Conservation (phyloP, 2,329 filamentous ascomycete species). For the Colletotrichum limetticola region DNA sequence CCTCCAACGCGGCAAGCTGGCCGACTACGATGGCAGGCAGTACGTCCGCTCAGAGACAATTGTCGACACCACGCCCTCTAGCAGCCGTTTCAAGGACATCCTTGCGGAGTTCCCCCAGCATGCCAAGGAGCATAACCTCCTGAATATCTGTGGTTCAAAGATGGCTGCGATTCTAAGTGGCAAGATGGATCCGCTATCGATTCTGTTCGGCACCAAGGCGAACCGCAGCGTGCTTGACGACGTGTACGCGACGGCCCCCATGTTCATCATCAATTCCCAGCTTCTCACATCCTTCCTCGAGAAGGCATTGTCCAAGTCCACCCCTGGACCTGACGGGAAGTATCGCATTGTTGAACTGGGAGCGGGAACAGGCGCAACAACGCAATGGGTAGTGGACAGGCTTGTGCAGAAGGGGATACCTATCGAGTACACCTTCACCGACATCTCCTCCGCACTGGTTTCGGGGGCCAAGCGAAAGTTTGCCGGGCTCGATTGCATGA, state of each 20-base stretch:
- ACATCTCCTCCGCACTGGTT: background rate
- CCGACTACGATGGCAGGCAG: background rate
- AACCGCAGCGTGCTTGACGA: background rate
- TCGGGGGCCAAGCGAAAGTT: background rate
- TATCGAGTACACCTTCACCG: background rate
- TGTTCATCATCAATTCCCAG: background rate
- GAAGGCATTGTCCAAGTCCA: background rate
- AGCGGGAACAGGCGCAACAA: constrained; percentile 1
- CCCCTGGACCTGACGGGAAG: no score
- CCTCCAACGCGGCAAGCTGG: background rate
- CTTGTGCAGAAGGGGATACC: background rate
- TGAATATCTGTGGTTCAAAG: background rate
- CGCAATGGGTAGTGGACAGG: constrained; percentile 4
- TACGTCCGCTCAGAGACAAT: background rate
- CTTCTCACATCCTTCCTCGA: background rate
- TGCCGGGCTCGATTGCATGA: background rate
- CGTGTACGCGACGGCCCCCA: background rate
- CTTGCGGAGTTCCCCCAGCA: background rate
- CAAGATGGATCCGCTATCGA: background rate
- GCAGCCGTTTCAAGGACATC: no score
- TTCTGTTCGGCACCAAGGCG: background rate
- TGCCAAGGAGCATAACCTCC: background rate
- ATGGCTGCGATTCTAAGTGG: background rate
- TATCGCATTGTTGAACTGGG: constrained; percentile 60
- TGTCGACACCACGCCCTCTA: no score